Evolutionary conservation across 192 early-diverging fungal genomes (phyloP).

Genomic region (Kickxella alabastrina): DNA sequence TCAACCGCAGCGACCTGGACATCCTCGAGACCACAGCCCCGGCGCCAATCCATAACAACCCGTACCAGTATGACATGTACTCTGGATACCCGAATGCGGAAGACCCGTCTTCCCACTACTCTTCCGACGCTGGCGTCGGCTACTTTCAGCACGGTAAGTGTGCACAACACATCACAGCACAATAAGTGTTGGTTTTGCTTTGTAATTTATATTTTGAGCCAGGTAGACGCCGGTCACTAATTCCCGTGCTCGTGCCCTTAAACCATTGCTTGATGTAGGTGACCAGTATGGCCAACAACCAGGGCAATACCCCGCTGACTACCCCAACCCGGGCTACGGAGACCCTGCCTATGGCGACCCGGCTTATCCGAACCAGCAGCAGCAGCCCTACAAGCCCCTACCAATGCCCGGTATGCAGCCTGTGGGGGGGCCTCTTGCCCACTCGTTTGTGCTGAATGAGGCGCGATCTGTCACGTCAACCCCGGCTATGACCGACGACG

Average conservation of each 20-base stretch:
- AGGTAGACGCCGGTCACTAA: no score
- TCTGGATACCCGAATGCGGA: not conserved
- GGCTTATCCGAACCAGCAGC: no score
- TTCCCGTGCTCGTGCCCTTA: no score
- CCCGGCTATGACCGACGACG: conserved; percentile 34
- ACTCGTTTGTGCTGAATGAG: conserved; percentile 29
- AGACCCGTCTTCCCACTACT: conserved; percentile 6
- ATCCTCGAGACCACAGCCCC: conserved; percentile 44
- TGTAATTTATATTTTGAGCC: no score
- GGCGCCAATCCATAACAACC: conserved; percentile 1
- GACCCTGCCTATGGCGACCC: conserved; percentile 15
- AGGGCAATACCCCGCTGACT: no score
- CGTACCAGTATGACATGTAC: conserved; percentile 35
- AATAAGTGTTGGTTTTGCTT: no score
- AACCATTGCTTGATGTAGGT: no score
- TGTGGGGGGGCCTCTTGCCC: conserved; percentile 2
- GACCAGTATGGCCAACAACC: conserved; percentile 25
- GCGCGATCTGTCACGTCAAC: conserved; percentile 35
- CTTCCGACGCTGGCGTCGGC: conserved; percentile 37
- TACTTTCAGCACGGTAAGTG: conserved; percentile 40
- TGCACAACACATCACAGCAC: no score
- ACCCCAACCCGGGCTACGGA: no score
- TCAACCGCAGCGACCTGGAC: conserved; percentile 49
- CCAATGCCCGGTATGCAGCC: conserved; percentile 30
- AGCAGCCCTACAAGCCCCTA: conserved; percentile 40